Conservation (phyloP, 768 basidiomycete genomes). For the Serendipita sp. region DNA sequence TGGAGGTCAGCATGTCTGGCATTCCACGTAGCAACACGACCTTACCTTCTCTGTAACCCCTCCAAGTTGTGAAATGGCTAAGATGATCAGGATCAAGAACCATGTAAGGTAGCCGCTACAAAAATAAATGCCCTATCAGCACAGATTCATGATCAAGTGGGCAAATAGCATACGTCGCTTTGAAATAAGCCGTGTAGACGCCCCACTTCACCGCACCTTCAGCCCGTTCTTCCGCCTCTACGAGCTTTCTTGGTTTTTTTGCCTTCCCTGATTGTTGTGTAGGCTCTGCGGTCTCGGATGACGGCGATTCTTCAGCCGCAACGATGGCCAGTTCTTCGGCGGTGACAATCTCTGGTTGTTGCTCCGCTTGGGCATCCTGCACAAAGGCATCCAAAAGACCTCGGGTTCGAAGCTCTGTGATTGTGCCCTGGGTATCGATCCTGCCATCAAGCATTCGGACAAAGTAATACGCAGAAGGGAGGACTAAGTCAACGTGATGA, state of each 20-base stretch:
- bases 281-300: not conserved
- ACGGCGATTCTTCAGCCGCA: not conserved
- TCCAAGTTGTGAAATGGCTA: slow-evolving; percentile 6
- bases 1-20: not conserved
- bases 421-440: slow-evolving; percentile 56
- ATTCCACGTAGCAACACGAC: slow-evolving; percentile 16
- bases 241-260: slow-evolving; percentile 6
- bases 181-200: slow-evolving; percentile 17
- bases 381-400: slow-evolving; percentile 48
- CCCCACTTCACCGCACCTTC: slow-evolving; percentile 15
- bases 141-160: not conserved
- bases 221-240: slow-evolving; percentile 15
- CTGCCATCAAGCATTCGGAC: slow-evolving; percentile 71
- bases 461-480: slow-evolving; percentile 56
- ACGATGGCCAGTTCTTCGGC: not conserved
- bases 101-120: slow-evolving; percentile 15
- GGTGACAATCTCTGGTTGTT: not conserved
- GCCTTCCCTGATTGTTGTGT: not conserved
- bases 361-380: slow-evolving; percentile 15
- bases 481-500: slow-evolving; percentile 70
- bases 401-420: slow-evolving; percentile 43
- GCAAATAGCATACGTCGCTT: slow-evolving; percentile 11
- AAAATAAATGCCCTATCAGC: not conserved
- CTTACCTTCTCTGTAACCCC: slow-evolving; percentile 28
- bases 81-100: slow-evolving; percentile 9